Evolutionary conservation across 345 rosid genomes (phyloP), one percentile per base, ranked within the genome.

Genomic region (Passiflora organensis): DNA sequence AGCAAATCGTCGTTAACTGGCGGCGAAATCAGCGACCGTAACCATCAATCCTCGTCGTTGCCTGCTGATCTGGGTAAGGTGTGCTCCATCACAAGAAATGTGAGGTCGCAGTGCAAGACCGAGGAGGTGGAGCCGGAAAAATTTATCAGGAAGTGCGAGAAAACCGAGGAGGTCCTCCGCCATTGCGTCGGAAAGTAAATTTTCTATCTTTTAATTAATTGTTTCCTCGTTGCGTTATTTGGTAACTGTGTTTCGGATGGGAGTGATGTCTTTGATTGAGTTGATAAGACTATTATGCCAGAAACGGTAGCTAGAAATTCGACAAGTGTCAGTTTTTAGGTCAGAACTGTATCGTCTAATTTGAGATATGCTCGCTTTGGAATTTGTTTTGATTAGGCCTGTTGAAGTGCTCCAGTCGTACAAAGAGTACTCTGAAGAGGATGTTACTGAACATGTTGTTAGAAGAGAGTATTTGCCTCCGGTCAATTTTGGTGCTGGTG

Each of bases 41-140:
- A 14, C 16, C 23, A 15, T 23, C 43, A 12, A 41, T 41, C 43
- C 10, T 20, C 14, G n/a, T 45, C 41, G 10, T 19, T 16, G 13
- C 19, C 57, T n/a, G n/a, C n/a, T n/a, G n/a, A n/a, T n/a, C n/a
- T n/a, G 2, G 75, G 66, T 16, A 77, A 82, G 15, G 73, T 61
- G 4, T 80, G 86, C 72, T 72, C 84, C 21, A 86, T 87, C 32
- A 62, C 82, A 51, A 84, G 50, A 80, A 78, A 80, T 21, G 79
- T 80, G 41, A 79, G 75, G 47, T 81, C 94, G 51, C 77, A 76
- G 64, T 89, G 99, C 82, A 77, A 58, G 59, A 93, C 96, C 54
- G 89, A 89, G 72, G 94, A 89, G 84, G 87, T 86, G 32, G 99
- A 82, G 71, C 84, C 91, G 15, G 95, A 96, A 25, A 86, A 69